These are phyloP conservation scores for Knoxia roxburghii DNA, from an alignment of 257 asterid genomes.

Conservation along the genomic window DNA sequence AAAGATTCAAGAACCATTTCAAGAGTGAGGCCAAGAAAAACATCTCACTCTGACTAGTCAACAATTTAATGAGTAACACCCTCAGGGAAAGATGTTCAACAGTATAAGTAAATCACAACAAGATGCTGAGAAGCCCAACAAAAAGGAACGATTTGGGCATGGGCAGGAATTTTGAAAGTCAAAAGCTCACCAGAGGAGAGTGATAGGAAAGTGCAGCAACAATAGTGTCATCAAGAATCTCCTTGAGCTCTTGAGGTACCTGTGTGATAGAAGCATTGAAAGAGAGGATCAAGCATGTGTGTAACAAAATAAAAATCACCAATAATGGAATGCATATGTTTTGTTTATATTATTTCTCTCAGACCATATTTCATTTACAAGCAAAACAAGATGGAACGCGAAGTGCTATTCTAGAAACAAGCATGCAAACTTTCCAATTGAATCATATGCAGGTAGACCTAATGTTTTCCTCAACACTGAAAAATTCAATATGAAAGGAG, in stretches of 20 bases:
- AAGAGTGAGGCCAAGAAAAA: neutral
- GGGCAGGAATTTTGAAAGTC: neutral
- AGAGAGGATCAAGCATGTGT: neutral
- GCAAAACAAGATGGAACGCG: slow-evolving; percentile 4
- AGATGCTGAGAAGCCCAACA: neutral
- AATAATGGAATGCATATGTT: neutral
- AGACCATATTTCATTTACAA: neutral
- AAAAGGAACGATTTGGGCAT: neutral
- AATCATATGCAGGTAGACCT: neutral
- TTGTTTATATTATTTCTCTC: neutral
- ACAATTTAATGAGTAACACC: neutral
- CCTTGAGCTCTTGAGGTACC: slow-evolving; percentile 94
- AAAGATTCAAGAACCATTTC: neutral
- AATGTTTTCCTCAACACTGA: neutral
- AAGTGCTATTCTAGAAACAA: slow-evolving; percentile 8
- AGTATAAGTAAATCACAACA: neutral
- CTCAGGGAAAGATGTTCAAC: neutral
- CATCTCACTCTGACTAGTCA: neutral
- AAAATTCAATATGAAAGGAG: neutral
- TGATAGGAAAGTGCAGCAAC: slow-evolving; percentile 71
- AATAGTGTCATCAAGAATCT: slow-evolving; percentile 85
- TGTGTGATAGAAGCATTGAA: slow-evolving; percentile 19
- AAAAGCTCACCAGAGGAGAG: slow-evolving; percentile 66
- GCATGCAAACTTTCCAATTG: neutral
- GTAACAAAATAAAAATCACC: neutral